These are phyloP conservation scores for Ambrosia artemisiifolia DNA, from an alignment of 129 eudicot species.

Conservation along the genomic window DNA sequence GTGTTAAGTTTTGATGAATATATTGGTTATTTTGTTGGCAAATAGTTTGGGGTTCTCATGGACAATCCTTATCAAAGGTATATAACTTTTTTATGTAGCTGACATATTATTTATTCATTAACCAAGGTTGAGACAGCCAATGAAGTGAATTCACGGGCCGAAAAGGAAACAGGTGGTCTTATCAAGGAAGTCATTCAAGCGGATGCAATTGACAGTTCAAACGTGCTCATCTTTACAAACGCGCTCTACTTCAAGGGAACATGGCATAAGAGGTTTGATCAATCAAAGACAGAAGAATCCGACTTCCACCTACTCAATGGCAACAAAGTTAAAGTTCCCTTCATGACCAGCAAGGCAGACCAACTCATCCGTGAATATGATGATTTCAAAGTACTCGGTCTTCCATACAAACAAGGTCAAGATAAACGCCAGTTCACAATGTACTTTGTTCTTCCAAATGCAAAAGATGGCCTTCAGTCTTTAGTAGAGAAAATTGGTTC, in stretches of 20 bases:
- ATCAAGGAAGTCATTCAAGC: slow-evolving; percentile 1
- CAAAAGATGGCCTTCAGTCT: slow-evolving; percentile 14
- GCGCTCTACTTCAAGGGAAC: slow-evolving; percentile 33
- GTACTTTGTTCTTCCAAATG: slow-evolving; percentile 31
- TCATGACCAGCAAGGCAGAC: slow-evolving; percentile 18
- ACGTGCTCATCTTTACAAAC: slow-evolving; percentile 6
- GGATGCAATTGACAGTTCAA: not conserved
- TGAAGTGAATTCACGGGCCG: slow-evolving; percentile 18
- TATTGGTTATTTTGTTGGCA: no score
- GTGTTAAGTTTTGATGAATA: not conserved
- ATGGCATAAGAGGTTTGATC: slow-evolving; percentile 23
- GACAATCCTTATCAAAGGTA: no score
- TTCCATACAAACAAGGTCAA: slow-evolving; percentile 1
- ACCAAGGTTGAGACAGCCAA: not conserved
- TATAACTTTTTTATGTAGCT: not conserved
- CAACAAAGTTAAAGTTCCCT: slow-evolving; percentile 14
- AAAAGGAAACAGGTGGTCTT: not conserved
- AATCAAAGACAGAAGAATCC: not conserved
- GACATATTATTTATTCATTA: not conserved
- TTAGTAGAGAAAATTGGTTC: slow-evolving; percentile 1
- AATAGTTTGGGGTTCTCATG: no score
- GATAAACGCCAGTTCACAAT: slow-evolving; percentile 18
- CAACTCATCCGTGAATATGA: not conserved
- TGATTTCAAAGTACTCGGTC: slow-evolving; percentile 1
- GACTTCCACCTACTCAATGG: slow-evolving; percentile 28